Evolutionary conservation across 2,329 filamentous ascomycete genomes (phyloP), one percentile per base, ranked within the genome.

Genomic region (Endoconidiophora polonica): DNA sequence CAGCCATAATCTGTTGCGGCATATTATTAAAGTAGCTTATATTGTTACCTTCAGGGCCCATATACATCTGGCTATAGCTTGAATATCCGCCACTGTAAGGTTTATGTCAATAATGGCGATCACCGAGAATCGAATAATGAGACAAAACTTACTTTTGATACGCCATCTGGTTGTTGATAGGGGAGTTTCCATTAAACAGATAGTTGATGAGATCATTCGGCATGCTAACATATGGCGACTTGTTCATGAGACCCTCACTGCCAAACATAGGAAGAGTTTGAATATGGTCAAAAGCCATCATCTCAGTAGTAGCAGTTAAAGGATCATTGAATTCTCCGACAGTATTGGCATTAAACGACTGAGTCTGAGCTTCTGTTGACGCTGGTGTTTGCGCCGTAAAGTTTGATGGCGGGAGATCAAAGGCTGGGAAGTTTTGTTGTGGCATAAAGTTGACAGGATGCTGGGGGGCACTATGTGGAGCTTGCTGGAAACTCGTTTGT

Each of bases 191-290:
- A 39, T 83, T 88, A 65, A 93, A 93, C 23, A 93, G 65, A 70
- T 83, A 94, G 4, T 82, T 80, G 56, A 88, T 81, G 59, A 91
- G 91, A 59, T 94, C 86, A 60, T 93, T 86, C 0, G 85, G 82
- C 68, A 93, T 83, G 6, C 83, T 81, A 3, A 74, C 72, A 60
- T 90, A 90, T 0, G 90, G 87, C 2, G 87, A 94, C 52, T 90
- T 84, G 57, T 84, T 88, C 39, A 76, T 58, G 54, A 86, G 80
- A 16, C 77, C 81, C 58, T 94, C 86, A 23, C 76, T 80, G 14
- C 86, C 86, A 63, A 95, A 95, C 23, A 95, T 81, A 0, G 90
- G 86, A 57, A 93, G 84, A 3, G 83, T 79, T 51, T 73, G 65
- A 72, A 81, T 79, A 54, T 79, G 74, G 56, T 79, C 75, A 16